Percentiles rank a stretch among this genome's conserved stretches.
These are phyloP conservation scores for Exophiala sideris DNA, from an alignment of 2,329 filamentous ascomycete species.

Conservation along the genomic window DNA sequence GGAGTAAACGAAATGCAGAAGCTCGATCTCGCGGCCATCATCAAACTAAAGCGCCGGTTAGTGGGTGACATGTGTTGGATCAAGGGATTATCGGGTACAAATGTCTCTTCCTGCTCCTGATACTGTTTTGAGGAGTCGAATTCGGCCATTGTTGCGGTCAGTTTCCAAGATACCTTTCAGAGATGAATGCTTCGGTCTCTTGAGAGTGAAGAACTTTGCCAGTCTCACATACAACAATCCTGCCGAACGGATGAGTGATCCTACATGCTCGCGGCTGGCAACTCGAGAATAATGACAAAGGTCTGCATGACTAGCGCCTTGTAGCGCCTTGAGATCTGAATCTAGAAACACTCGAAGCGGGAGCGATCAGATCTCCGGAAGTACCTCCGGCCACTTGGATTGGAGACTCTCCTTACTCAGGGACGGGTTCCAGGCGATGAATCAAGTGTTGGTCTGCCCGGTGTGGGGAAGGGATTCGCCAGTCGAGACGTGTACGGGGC, in stretches of 20 bases:
- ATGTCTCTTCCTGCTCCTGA: slow-evolving; percentile 26
- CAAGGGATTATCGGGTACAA: slow-evolving; percentile 12
- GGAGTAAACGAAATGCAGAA: slow-evolving; percentile 66
- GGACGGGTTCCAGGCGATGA: too few species aligned
- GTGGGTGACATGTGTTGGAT: not conserved
- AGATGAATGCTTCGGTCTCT: too few species aligned
- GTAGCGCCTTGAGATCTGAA: not conserved
- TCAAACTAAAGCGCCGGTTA: slow-evolving; percentile 48
- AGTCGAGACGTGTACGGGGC: too few species aligned
- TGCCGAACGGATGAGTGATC: too few species aligned
- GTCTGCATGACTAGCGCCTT: not conserved
- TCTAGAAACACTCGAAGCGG: not conserved
- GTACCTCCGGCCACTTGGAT: not conserved
- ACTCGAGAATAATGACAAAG: not conserved
- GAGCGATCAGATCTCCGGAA: not conserved
- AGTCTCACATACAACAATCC: too few species aligned
- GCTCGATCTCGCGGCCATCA: slow-evolving; percentile 70
- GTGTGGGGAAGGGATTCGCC: too few species aligned
- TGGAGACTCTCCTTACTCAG: not conserved
- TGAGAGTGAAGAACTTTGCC: too few species aligned
- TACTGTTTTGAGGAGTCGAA: slow-evolving; percentile 25
- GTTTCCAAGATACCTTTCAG: not conserved
- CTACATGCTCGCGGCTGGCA: too few species aligned
- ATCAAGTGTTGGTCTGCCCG: too few species aligned
- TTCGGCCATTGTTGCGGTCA: slow-evolving; percentile 10